Base-by-base conservation (phyloP, 768 basidiomycete species). In the Tremella mesenterica region DNA sequence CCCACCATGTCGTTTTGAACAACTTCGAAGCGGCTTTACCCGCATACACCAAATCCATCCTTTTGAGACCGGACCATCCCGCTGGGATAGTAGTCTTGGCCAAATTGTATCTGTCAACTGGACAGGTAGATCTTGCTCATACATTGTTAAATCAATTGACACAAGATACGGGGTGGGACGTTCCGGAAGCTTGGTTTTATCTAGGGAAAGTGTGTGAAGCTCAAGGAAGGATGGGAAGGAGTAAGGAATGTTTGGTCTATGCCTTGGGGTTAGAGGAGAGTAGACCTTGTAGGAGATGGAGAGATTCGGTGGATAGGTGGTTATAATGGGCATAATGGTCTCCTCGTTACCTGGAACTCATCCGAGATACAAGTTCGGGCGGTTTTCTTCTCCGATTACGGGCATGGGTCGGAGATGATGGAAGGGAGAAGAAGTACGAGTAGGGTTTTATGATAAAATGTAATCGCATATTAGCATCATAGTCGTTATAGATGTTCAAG, bases 151-250 rank as follows among this genome's bases (percentile, higher is more conserved):
- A 80, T 1, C 81, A 86, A 58, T 67, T 90, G 44, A 87, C 89
- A 0, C 81, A 82, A 34, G 87, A 85, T 0, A 75, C 77, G 0
- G 93, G 85, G 10, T 96, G 91, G 90, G 85, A 95, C 69, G 80
- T 86, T 1, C 81, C 91, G 0, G 93, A 97, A 70, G 92, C 86
- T 23, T 99, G 93, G 93, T 93, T 85, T 72, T 86, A 83, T 70
- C 78, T 97, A 13, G 87, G 84, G 5, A 88, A 84, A 64, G 85
- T 84, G 21, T 85, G 85, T 64, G 82, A 84, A 44, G 67, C 83
- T 60, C 88, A 87, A 64, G 79, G 84, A 47, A 81, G 79, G 21
- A 48, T 45, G 57, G 83, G 82, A 47, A 77, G 81, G 46, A 86
- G 87, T 64, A 77, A 80, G 50, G 86, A 91, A 70, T 86, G 85